Base-by-base conservation (phyloP, 192 early-diverging fungal species). In the Coemansia sp. region DNA sequence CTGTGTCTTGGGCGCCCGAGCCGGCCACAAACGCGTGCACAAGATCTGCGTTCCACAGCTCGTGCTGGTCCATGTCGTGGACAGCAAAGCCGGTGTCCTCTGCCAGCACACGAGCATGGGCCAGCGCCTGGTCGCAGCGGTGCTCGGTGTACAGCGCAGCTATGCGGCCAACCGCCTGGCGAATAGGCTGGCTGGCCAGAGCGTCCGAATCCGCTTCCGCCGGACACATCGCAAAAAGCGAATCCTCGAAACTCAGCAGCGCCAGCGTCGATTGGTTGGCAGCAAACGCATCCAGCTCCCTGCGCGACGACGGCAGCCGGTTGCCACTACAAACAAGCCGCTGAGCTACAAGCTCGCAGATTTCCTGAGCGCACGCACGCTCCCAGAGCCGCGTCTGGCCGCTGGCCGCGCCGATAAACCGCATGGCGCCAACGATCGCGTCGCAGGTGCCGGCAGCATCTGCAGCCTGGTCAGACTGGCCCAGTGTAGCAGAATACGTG, bases 41-140 rank as follows among this genome's bases (percentile, higher is more conserved):
- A 10, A 76, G 34, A 8, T 66, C 68, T 6, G 66, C 33, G n/a
- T 60, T 32, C 74, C 74, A 76, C 48, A 14, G 22, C 30, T 76
- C 63, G 48, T 76, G 74, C 22, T 31, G 12, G 6, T 66, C 51
- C 54, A 76, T 25, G 17, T 33, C 31, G 31, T 51, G 36, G 2
- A 40, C 30, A 20, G 45, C 65, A 48, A 76, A 76, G 14, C 52
- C 48, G 12, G 67, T 31, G 30, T 60, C 54, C 28, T 76, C 66
- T 16, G 69, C 74, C 16, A 63, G 34, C 22, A 22, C 51, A 20
- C 74, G 64, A 4, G 51, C 64, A 4, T 18, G 68, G 3, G 22
- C 61, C 14, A 71, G 61, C 11, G 69, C 64, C 50, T 48, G 40
- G 29, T 56, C 64, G 34, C 74, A 71, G 20, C 64, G 68, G 20